Conservation (phyloP, 202 grass and related monocot species). For the Hordeum pubiflorum region DNA sequence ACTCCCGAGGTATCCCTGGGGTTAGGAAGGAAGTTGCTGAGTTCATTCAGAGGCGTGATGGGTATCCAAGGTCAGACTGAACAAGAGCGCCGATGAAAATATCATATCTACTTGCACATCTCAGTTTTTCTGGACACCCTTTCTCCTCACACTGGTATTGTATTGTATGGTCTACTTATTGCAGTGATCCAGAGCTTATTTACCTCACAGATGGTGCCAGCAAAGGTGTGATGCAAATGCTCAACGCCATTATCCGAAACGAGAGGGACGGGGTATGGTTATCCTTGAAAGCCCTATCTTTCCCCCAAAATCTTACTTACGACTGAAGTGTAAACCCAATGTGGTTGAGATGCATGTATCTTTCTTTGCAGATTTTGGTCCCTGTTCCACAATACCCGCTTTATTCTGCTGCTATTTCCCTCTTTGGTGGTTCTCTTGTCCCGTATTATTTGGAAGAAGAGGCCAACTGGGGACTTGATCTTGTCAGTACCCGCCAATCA, state of each 20-base stretch:
- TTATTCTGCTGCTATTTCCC: conserved; percentile 87
- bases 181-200: conserved; percentile 94
- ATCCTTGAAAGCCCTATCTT: neutral
- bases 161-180: neutral
- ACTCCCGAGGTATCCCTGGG: conserved; percentile 90
- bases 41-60: conserved; percentile 91
- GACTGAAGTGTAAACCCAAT: neutral
- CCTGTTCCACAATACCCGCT: conserved; percentile 98
- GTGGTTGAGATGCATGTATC: neutral
- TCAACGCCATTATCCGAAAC: conserved; percentile 82
- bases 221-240: conserved; percentile 95
- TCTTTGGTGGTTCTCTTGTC: conserved; percentile 82
- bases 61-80: conserved; percentile 73
- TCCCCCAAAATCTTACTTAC: neutral
- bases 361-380: conserved; percentile 76
- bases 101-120: neutral
- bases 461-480: conserved; percentile 87
- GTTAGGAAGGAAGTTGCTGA: conserved; percentile 91
- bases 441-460: conserved; percentile 97
- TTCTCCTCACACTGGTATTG: neutral
- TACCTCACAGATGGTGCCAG: conserved; percentile 95
- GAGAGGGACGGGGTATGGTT: conserved; percentile 70
- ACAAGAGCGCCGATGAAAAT: neutral
- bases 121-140: neutral
- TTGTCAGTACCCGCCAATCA: conserved; percentile 49